A percentile compares a stretch with the other conserved stretches of the same genome.
Conservation (phyloP, 805 yeast species). For the Lipomyces oligophaga region DNA sequence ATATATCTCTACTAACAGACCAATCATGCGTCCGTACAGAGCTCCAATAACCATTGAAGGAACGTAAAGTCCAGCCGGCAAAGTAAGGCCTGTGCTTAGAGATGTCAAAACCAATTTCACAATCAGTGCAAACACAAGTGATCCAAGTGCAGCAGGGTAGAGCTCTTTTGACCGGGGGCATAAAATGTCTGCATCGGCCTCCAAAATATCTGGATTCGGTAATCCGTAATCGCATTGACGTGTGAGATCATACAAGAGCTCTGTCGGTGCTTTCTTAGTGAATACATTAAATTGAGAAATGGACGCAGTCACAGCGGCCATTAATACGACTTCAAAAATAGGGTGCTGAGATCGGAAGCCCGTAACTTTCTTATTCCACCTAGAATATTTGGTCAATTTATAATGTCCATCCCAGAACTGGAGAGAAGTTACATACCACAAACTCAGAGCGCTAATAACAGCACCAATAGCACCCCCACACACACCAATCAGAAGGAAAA, state of each 20-base stretch:
- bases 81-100: constrained; percentile 54
- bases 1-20: constrained; percentile 44
- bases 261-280: constrained; percentile 49
- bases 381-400: background rate
- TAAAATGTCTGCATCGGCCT: constrained; percentile 5
- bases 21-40: constrained; percentile 51
- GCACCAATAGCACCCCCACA: constrained; percentile 57
- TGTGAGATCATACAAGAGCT: constrained; percentile 48
- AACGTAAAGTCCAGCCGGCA: constrained; percentile 60
- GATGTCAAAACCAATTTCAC: constrained; percentile 48
- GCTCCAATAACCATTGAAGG: constrained; percentile 66
- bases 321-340: constrained; percentile 44
- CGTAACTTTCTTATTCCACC: constrained; percentile 44
- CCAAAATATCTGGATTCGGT: background rate
- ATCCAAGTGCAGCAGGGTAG: constrained; percentile 17
- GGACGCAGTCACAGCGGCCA: constrained; percentile 47
- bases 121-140: constrained; percentile 43
- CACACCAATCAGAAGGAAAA: constrained; percentile 48
- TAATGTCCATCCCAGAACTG: background rate
- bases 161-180: constrained; percentile 16
- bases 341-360: constrained; percentile 42
- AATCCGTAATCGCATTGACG: constrained; percentile 42
- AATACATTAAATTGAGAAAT: constrained; percentile 49
- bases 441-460: constrained; percentile 45
- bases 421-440: constrained; percentile 34